Conservation (phyloP, 768 basidiomycete species). For the Amyloporia xantha region DNA sequence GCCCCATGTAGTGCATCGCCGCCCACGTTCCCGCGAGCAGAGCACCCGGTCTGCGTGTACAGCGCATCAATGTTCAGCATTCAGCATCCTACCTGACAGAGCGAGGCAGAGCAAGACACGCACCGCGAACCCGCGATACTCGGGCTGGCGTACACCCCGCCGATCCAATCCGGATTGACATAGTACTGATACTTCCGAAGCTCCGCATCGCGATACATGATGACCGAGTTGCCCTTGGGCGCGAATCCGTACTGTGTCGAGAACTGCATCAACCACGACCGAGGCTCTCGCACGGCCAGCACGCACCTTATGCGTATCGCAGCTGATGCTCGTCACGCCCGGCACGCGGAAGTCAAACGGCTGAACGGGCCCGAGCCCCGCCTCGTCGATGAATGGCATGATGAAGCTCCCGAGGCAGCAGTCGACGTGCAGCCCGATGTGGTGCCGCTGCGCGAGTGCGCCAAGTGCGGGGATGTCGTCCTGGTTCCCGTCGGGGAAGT, state of each 20-base stretch:
- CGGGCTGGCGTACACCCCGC: conserved; percentile 88
- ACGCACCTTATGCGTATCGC: conserved; percentile 88
- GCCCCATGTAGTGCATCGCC: conserved; percentile 89
- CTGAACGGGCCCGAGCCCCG: conserved; percentile 54
- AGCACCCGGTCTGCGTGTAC: conserved; percentile 83
- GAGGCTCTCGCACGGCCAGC: not conserved
- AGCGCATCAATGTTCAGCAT: not conserved
- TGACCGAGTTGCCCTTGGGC: conserved; percentile 91
- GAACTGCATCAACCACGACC: no score
- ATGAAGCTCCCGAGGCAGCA: conserved; percentile 94
- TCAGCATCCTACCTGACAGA: no score
- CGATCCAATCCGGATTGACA: conserved; percentile 72
- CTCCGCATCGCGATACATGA: conserved; percentile 85
- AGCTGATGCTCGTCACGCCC: conserved; percentile 92
- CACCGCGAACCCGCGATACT: conserved; percentile 87
- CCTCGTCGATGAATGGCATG: conserved; percentile 81
- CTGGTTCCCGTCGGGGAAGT: conserved; percentile 82
- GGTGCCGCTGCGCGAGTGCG: conserved; percentile 62
- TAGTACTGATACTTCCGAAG: conserved; percentile 84
- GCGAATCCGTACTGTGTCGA: conserved; percentile 83
- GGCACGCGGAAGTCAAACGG: conserved; percentile 88
- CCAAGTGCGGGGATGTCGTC: conserved; percentile 81
- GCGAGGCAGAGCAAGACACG: conserved; percentile 19
- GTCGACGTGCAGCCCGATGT: conserved; percentile 88
- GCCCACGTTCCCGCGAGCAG: conserved; percentile 96